Base-by-base conservation (phyloP, 1,284 basidiomycete species). In the Ustilago cynodontis region DNA sequence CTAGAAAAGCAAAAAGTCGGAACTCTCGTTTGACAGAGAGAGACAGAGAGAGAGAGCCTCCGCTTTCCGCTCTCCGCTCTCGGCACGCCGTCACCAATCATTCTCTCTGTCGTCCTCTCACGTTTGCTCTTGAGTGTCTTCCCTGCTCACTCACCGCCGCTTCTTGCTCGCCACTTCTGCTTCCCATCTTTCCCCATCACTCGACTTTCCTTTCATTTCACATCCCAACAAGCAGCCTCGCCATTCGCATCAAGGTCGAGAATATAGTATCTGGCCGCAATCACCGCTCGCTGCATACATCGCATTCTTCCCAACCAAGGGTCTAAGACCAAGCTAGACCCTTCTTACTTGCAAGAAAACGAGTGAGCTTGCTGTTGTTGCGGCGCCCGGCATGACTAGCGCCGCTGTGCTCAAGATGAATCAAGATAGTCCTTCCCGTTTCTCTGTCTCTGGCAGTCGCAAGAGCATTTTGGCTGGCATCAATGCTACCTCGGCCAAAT, bases 401-500 rank as follows among this genome's bases (percentile, higher is more conserved):
- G 67, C 65, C 14, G 72, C 72, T 26, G 72, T 75, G 6, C 72
- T 75, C 64, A 75, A 60, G 18, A 71, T 71, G 64, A 67, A 64
- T 39, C 16, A 33, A 45, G 67, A 76, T 35, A 55, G 29, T 13
- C 55, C 53, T 10, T 28, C 59, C 1, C 61, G 52, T 52, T 61
- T 62, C 60, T 68, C 53, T 20, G 3, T 71, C 39, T 61, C 59
- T 14, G 70, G 69, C 55, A 72, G 66, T 35, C 64, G 74, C 59
- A 74, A 63, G 50, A 61, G 39, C 60, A 78, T 75, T 41, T 43
- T 78, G 1, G 77, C 77, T 22, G 69, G 72, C 50, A 78, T 78
- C 54, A 61, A 67, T 20, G 45, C 65, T 13, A 54, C 18, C 35
- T 18, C 59, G 6, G 14, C 39, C 58, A 51, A 54, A 35, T 60